Evolutionary conservation across 2,329 filamentous ascomycete species (phyloP), one percentile per base, ranked within the genome.

Genomic region (Boeremia exigua): DNA sequence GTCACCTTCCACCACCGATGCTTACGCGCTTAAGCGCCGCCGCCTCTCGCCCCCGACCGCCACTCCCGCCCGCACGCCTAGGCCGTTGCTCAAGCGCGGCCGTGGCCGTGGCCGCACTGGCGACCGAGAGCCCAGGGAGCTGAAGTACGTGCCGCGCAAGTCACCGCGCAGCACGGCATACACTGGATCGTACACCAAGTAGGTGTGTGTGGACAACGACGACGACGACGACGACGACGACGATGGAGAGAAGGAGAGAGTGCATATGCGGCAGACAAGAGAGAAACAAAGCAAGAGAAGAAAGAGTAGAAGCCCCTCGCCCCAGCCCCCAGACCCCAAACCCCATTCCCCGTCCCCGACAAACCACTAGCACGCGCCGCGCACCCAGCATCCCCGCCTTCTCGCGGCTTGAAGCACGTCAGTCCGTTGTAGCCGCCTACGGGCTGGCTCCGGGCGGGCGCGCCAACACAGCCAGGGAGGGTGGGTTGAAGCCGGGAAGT

Each of bases 381-480:
- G 27, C 12, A 36, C 34, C 34, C 28, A 38, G 34, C 36, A 42
- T 45, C 29, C 23, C 50, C 37, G 6, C 11, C 25, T 51, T 28
- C 39, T 46, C 37, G 43, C 30, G 50, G 37, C 43, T 43, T 43
- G 43, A 54, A n/a, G 30, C 6, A 19, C 25, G 15, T 17, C 28
- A 27, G 8, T 14, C 23, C 17, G 37, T 40, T 6, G 42, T 29
- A 52, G 42, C 49, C 29, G 42, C 23, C 28, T 14, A n/a, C 33
- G 32, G 30, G 14, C 36, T 29, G 39, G 43, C 49, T 53, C 49
- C 36, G 19, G 33, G 10, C 19, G n/a, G 36, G 43, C 9, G 29
- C 28, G 23, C 28, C n/a, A 40, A 52, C 14, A 46, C 15, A 40
- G 49, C 49, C 49, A 23, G 17, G 49, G 14, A 39, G 33, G 39